phyloP scores from a whole-genome alignment of 176 grass and related monocot species.

The Cenchrus fungigraminus region DNA sequence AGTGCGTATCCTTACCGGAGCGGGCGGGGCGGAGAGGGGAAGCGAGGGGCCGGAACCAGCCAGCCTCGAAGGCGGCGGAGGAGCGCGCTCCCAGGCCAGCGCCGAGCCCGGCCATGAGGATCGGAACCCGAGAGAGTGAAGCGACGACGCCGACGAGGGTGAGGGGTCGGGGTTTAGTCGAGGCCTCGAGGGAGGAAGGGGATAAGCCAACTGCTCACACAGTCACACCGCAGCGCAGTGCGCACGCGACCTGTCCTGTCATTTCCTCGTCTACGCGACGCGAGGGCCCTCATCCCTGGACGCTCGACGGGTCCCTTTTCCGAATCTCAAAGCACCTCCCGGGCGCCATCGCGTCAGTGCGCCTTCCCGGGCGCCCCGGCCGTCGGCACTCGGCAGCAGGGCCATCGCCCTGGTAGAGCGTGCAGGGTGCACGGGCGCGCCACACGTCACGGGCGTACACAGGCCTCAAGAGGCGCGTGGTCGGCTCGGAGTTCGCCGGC shows the following conservation, averaged over 20 bases:
- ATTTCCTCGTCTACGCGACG: neutral
- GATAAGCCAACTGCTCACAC: conserved; percentile 7
- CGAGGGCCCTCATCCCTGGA: neutral
- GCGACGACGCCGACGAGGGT: neutral
- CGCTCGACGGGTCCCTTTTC: neutral
- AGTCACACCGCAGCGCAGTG: neutral
- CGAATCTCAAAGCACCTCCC: neutral
- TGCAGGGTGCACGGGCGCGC: too few species aligned
- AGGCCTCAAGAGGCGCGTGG: too few species aligned
- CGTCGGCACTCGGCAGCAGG: too few species aligned
- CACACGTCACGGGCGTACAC: too few species aligned
- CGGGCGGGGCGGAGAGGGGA: neutral
- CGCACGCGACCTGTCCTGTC: neutral
- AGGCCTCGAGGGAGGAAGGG: neutral
- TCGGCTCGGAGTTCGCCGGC: too few species aligned
- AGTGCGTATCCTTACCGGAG: conserved; percentile 26
- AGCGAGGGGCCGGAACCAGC: neutral
- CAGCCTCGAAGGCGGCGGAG: neutral
- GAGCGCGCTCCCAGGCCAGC: conserved; percentile 10
- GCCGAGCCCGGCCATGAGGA: conserved; percentile 33
- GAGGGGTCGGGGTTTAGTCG: neutral
- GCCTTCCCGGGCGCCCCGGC: too few species aligned
- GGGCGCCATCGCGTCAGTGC: too few species aligned
- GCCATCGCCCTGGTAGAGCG: too few species aligned
- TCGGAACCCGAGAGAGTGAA: neutral